Percentiles rank a stretch among this genome's conserved stretches.
These are phyloP conservation scores for Fragilaria radians DNA, from an alignment of 108 stramenopile species.

Conservation along the genomic window DNA sequence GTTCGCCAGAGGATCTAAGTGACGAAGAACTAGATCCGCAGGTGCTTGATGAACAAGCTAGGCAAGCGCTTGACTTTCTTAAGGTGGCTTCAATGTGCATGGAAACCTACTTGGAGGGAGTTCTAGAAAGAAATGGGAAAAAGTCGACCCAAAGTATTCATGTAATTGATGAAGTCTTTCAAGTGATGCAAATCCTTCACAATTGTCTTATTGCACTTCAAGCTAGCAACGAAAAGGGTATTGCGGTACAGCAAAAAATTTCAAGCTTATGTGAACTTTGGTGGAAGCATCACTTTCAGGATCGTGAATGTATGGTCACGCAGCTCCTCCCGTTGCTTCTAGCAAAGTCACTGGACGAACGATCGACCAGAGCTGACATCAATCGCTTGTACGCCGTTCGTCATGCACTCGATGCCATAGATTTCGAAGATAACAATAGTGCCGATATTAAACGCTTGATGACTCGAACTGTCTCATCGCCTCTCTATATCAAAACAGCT, in stretches of 20 bases:
- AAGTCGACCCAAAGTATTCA: conserved; percentile 1
- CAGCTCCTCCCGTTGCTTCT: conserved; percentile 78
- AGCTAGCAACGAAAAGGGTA: conserved; percentile 44
- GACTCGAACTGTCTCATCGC: conserved; percentile 59
- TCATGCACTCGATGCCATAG: conserved; percentile 71
- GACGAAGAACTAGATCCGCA: conserved; percentile 6
- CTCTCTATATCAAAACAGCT: conserved; percentile 53
- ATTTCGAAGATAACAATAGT: conserved; percentile 80
- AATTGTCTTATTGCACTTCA: conserved; percentile 54
- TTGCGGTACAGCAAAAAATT: conserved; percentile 45
- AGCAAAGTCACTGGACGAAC: conserved; percentile 28
- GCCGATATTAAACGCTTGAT: conserved; percentile 45
- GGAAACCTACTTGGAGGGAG: conserved; percentile 39
- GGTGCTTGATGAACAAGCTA: conserved; percentile 20
- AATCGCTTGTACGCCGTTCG: conserved; percentile 66
- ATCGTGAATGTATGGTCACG: conserved; percentile 66
- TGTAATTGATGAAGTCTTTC: conserved; percentile 53
- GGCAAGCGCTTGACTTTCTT: conserved; percentile 37
- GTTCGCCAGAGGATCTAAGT: conserved; percentile 9
- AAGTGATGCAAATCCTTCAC: conserved; percentile 57
- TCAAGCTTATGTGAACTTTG: conserved; percentile 76
- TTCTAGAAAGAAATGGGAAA: neutral
- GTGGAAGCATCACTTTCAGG: conserved; percentile 70
- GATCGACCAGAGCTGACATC: conserved; percentile 56
- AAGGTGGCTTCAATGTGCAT: conserved; percentile 31